phyloP scores from a whole-genome alignment of 225 moss, liverwort and hornwort genomes.

The Sphagnum tenellum region DNA sequence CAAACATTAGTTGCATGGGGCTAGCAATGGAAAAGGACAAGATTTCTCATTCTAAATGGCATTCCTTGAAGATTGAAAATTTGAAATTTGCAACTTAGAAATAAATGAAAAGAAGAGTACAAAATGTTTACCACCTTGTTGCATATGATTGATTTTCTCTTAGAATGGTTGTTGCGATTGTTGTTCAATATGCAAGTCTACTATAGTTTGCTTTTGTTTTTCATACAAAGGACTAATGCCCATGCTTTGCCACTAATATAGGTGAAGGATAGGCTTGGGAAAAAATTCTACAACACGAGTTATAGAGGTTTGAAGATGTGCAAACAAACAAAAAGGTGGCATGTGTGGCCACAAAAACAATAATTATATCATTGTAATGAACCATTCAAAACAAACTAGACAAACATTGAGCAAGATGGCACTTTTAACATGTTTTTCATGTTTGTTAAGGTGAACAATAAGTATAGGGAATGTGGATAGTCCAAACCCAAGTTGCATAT shows the following conservation, averaged over 20 bases:
- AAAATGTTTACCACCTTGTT: no score
- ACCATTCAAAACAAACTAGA: neutral
- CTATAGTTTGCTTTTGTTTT: neutral
- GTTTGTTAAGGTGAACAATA: neutral
- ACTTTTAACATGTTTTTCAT: neutral
- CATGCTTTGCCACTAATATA: neutral
- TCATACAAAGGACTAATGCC: neutral
- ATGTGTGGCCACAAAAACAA: neutral
- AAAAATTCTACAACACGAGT: neutral
- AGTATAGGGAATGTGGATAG: neutral
- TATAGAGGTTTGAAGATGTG: neutral
- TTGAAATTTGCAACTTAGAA: no score
- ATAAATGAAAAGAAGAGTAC: no score
- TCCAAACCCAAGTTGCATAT: neutral
- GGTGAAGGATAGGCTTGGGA: neutral
- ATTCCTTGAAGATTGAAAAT: no score
- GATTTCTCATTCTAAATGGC: no score
- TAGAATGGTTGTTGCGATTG: no score
- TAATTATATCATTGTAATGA: slow-evolving; percentile 1
- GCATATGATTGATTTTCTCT: no score
- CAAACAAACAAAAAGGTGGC: neutral
- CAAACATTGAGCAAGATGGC: neutral
- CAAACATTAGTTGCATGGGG: no score
- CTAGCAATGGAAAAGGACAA: no score
- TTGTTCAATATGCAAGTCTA: no score